phyloP scores from a whole-genome alignment of 2,329 filamentous ascomycete species.

The Trichoderma sp. region DNA sequence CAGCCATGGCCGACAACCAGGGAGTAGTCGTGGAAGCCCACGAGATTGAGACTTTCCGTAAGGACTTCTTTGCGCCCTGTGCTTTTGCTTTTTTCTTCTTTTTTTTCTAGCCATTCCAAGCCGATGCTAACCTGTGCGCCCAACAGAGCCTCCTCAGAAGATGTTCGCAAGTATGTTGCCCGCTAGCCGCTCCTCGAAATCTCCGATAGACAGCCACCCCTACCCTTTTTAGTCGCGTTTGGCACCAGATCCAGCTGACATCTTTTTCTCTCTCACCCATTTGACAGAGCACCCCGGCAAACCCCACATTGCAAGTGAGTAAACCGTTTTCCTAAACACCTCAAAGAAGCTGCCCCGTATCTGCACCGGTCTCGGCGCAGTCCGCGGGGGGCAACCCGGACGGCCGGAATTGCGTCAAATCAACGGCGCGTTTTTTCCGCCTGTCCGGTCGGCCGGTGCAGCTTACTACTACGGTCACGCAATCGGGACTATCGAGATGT shows the following conservation, averaged over 20 bases:
- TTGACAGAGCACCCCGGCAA: constrained; percentile 64
- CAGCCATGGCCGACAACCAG: constrained; percentile 45
- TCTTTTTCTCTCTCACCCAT: constrained; percentile 20
- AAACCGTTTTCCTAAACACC: background rate
- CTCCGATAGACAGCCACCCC: background rate
- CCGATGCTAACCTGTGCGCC: background rate
- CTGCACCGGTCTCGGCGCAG: constrained; percentile 18
- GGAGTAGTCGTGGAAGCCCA: constrained; percentile 70
- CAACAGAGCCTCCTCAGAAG: constrained; percentile 59
- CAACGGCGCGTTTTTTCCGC: constrained; percentile 13
- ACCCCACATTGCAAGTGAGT: constrained; percentile 63
- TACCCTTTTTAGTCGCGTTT: background rate
- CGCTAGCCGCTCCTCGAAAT: constrained; percentile 4
- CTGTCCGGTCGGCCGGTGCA: constrained; percentile 12
- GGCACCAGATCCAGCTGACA: constrained; percentile 13
- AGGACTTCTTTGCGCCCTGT: constrained; percentile 31
- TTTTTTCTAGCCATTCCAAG: background rate
- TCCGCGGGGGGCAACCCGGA: constrained; percentile 3
- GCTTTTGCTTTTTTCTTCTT: background rate
- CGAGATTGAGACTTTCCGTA: constrained; percentile 70
- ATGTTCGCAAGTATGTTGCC: constrained; percentile 62
- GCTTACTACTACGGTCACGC: background rate
- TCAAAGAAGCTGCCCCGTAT: constrained; percentile 6
- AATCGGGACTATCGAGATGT: background rate
- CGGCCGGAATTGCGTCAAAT: constrained; percentile 10